Percentiles rank a stretch among this genome's conserved stretches.
Conservation (phyloP, 805 yeast genomes). For the Wickerhamiella alocasiicola region DNA sequence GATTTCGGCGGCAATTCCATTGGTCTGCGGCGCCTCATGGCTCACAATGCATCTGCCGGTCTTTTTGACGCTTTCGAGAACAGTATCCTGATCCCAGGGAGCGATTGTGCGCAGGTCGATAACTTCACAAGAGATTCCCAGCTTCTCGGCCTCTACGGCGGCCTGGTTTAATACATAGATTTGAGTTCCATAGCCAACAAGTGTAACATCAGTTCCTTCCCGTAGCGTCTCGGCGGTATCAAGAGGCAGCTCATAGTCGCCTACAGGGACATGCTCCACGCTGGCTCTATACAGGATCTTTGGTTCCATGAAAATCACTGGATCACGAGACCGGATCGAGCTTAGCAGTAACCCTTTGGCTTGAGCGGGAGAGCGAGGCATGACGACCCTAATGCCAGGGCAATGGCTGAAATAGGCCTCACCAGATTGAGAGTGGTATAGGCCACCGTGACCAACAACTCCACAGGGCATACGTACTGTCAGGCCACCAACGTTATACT, state of each 20-base stretch:
- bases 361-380: constrained; percentile 85
- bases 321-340: constrained; percentile 86
- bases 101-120: constrained; percentile 82
- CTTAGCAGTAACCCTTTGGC: constrained; percentile 84
- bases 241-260: constrained; percentile 74
- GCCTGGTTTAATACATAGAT: constrained; percentile 68
- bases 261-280: constrained; percentile 69
- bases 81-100: constrained; percentile 78
- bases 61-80: constrained; percentile 70
- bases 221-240: constrained; percentile 79
- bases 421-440: constrained; percentile 90
- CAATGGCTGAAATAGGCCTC: constrained; percentile 90
- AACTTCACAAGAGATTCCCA: constrained; percentile 76
- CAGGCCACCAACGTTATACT: constrained; percentile 72
- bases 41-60: constrained; percentile 75
- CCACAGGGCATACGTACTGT: constrained; percentile 96
- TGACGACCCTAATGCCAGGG: constrained; percentile 84
- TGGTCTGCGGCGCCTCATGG: constrained; percentile 85
- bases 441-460: constrained; percentile 95
- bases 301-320: constrained; percentile 86
- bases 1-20: constrained; percentile 90
- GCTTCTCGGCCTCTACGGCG: constrained; percentile 63
- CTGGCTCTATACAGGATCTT: constrained; percentile 78
- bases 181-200: constrained; percentile 77
- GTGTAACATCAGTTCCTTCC: constrained; percentile 70